Conservation (phyloP, 2,329 filamentous ascomycete species). For the Tolypocladium album region DNA sequence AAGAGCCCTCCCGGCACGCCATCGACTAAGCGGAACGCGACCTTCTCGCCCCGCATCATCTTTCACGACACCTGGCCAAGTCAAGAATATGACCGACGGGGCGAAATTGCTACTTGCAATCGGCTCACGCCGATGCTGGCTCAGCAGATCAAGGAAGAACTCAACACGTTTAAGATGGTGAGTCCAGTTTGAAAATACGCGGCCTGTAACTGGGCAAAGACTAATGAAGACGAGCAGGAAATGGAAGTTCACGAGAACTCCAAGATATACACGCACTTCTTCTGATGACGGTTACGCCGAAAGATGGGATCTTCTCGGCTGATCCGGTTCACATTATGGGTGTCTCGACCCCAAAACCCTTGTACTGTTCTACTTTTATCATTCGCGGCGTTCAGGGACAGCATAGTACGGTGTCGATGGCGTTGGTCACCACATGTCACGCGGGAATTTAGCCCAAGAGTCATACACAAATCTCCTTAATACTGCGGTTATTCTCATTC, state of each 20-base stretch:
- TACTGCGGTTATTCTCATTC: constrained; percentile 10
- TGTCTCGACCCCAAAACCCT: constrained; percentile 19
- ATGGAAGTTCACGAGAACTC: constrained; percentile 99
- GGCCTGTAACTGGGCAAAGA: background rate
- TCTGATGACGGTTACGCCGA: constrained; percentile 50
- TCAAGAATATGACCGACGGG: constrained; percentile 89
- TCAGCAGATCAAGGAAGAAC: constrained; percentile 98
- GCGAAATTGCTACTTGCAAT: constrained; percentile 96
- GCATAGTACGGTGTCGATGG: constrained; percentile 49
- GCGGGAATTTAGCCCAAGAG: constrained; percentile 22
- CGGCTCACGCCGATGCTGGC: constrained; percentile 92
- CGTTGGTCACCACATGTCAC: constrained; percentile 32
- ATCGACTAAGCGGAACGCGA: constrained; percentile 49
- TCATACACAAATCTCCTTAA: constrained; percentile 27
- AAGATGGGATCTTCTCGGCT: constrained; percentile 10
- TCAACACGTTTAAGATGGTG: constrained; percentile 97
- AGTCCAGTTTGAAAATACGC: background rate
- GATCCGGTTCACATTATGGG: constrained; percentile 15
- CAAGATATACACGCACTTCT: constrained; percentile 99
- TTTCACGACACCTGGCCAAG: constrained; percentile 96
- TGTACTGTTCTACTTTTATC: constrained; percentile 39
- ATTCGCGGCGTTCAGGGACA: constrained; percentile 42
- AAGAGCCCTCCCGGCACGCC: constrained; percentile 77
- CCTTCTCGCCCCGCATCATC: constrained; percentile 85
- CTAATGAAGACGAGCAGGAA: constrained; percentile 54